A percentile compares a stretch with the other conserved stretches of the same genome.
phyloP scores from a whole-genome alignment of 2,329 filamentous ascomycete genomes.

The Passalora sequoiae region DNA sequence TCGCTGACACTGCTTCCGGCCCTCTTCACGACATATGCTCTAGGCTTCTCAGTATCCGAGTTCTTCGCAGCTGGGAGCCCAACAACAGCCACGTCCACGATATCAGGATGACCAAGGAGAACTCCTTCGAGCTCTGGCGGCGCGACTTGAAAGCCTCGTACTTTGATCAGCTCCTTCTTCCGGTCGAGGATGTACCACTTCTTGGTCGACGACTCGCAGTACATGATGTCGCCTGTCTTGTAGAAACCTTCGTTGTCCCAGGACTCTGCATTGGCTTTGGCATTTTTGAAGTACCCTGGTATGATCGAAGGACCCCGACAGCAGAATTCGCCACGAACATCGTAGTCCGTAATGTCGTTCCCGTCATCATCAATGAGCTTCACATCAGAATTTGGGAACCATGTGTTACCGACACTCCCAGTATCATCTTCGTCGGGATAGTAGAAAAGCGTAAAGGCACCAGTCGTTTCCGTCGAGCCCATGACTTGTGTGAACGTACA shows the following conservation, averaged over 20 bases:
- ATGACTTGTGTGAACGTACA: constrained; percentile 45
- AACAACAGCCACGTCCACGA: constrained; percentile 72
- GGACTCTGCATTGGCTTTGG: constrained; percentile 61
- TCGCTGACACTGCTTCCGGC: constrained; percentile 42
- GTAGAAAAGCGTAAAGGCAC: constrained; percentile 27
- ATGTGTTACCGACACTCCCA: no score
- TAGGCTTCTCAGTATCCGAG: constrained; percentile 49
- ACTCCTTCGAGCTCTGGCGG: constrained; percentile 78
- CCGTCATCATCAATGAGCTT: constrained; percentile 48
- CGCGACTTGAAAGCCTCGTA: constrained; percentile 71
- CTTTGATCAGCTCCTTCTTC: constrained; percentile 55
- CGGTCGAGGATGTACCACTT: constrained; percentile 76
- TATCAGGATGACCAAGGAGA: constrained; percentile 65
- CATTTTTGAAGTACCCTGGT: constrained; percentile 69
- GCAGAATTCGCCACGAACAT: constrained; percentile 73
- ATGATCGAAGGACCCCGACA: constrained; percentile 71
- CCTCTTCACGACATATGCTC: constrained; percentile 58
- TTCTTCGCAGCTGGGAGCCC: no score
- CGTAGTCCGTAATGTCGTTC: constrained; percentile 62
- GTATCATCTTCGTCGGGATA: constrained; percentile 37
- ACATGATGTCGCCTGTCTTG: constrained; percentile 55
- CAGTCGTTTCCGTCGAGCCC: constrained; percentile 41
- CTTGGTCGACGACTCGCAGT: constrained; percentile 76
- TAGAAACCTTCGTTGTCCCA: constrained; percentile 60
- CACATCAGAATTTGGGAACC: no score